Evolutionary conservation across 768 basidiomycete genomes (phyloP).

Genomic region (Trametopsis cervina): DNA sequence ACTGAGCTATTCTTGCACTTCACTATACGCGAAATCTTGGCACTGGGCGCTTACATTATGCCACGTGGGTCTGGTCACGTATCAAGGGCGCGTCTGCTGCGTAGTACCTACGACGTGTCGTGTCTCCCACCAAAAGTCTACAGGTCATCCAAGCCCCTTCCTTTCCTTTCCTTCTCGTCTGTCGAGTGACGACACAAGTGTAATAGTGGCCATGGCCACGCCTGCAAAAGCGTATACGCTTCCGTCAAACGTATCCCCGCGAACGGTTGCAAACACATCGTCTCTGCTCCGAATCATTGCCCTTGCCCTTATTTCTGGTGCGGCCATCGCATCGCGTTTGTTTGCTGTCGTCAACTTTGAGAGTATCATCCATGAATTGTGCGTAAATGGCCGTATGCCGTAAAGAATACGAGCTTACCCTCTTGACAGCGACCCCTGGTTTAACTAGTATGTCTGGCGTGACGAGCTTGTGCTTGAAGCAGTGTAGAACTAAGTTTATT

Average conservation of each 20-base stretch:
- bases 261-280: constrained; percentile 79
- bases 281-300: constrained; percentile 89
- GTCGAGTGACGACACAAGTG: too few species aligned
- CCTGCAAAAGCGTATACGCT: constrained; percentile 54
- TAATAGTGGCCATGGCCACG: constrained; percentile 46
- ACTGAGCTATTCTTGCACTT: too few species aligned
- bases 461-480: background rate
- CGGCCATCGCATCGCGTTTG: constrained; percentile 91
- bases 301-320: constrained; percentile 84
- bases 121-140: background rate
- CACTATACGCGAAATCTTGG: too few species aligned
- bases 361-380: constrained; percentile 99
- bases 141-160: background rate
- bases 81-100: too few species aligned
- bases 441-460: constrained; percentile 72
- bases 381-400: constrained; percentile 27
- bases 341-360: constrained; percentile 98
- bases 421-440: constrained; percentile 87
- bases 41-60: too few species aligned
- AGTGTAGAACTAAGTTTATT: background rate
- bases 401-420: background rate
- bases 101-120: background rate
- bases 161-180: background rate
- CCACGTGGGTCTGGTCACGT: too few species aligned
- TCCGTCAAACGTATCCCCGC: constrained; percentile 60